Percentiles rank a stretch among this genome's conserved stretches.
Conservation (phyloP, 2,329 filamentous ascomycete species). For the Tolypocladium capitatum region DNA sequence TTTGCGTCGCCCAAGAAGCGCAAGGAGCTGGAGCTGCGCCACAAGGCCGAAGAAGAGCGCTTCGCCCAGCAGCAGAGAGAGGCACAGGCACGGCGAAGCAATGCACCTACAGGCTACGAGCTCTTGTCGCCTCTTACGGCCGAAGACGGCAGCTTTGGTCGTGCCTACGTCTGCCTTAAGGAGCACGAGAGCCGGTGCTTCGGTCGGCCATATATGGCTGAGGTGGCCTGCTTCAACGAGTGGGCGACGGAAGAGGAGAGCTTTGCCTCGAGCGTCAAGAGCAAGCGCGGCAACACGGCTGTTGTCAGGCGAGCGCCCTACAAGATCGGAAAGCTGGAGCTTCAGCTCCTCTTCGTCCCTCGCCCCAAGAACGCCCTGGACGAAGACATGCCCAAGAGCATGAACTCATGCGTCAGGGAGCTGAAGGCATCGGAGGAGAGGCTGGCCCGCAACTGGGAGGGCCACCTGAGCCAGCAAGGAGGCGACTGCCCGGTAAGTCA, state of each 20-base stretch:
- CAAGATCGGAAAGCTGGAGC: conserved; percentile 83
- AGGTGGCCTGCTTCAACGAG: conserved; percentile 95
- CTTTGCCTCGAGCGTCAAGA: conserved; percentile 79
- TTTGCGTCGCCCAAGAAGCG: conserved; percentile 94
- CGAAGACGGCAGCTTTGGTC: conserved; percentile 84
- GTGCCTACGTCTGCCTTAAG: conserved; percentile 85
- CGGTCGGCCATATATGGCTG: conserved; percentile 74
- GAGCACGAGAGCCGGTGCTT: conserved; percentile 84
- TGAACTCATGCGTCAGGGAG: conserved; percentile 91
- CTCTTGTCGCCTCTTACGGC: conserved; percentile 75
- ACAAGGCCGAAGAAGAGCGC: conserved; percentile 72
- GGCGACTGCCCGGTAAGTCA: conserved; percentile 86
- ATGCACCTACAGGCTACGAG: conserved; percentile 68
- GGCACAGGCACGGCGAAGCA: conserved; percentile 45
- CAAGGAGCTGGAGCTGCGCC: conserved; percentile 78
- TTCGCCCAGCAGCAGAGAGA: conserved; percentile 50
- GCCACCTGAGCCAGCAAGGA: conserved; percentile 87
- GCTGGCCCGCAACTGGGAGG: conserved; percentile 68
- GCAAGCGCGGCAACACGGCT: conserved; percentile 64
- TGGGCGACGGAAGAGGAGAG: conserved; percentile 82
- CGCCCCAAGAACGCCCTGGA: conserved; percentile 77
- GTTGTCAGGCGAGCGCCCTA: conserved; percentile 83
- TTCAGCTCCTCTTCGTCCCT: conserved; percentile 90
- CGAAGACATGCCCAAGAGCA: conserved; percentile 98
- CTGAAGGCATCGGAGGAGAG: conserved; percentile 80